Conservation (phyloP, 352 stramenopile genomes). For the Pilasporangium apinafurcum region DNA sequence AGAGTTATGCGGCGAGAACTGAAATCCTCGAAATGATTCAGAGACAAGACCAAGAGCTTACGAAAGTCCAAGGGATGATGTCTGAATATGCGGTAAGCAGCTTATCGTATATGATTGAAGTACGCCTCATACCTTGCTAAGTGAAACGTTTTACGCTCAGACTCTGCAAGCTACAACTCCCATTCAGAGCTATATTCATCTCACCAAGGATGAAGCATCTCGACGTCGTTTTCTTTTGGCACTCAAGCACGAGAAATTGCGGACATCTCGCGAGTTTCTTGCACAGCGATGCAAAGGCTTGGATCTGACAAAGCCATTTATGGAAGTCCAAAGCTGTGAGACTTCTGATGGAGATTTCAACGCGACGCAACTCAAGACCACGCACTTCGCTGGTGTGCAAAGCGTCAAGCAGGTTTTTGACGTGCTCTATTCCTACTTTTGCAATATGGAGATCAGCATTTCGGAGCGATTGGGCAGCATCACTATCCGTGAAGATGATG, state of each 20-base stretch:
- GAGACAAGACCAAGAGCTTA: constrained; percentile 16
- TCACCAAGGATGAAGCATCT: background rate
- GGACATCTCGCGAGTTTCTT: constrained; percentile 12
- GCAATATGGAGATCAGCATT: constrained; percentile 43
- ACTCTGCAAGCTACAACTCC: constrained; percentile 7
- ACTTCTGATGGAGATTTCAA: constrained; percentile 22
- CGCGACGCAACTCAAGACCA: constrained; percentile 14
- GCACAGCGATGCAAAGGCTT: constrained; percentile 16
- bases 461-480: constrained; percentile 35
- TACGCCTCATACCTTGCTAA: background rate
- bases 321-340: constrained; percentile 20
- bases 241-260: constrained; percentile 12
- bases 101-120: constrained; percentile 8
- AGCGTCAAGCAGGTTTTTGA: constrained; percentile 32
- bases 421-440: constrained; percentile 20
- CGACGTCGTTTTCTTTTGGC: constrained; percentile 12
- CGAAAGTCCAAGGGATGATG: constrained; percentile 18
- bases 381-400: constrained; percentile 12
- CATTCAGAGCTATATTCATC: background rate
- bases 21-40: constrained; percentile 18
- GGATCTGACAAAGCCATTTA: constrained; percentile 18
- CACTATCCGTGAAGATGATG: constrained; percentile 38
- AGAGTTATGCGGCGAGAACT: background rate
- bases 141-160: background rate
- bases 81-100: constrained; percentile 15